phyloP scores from a whole-genome alignment of 1,139 yeast genomes.

The Protomyces inundatus region DNA sequence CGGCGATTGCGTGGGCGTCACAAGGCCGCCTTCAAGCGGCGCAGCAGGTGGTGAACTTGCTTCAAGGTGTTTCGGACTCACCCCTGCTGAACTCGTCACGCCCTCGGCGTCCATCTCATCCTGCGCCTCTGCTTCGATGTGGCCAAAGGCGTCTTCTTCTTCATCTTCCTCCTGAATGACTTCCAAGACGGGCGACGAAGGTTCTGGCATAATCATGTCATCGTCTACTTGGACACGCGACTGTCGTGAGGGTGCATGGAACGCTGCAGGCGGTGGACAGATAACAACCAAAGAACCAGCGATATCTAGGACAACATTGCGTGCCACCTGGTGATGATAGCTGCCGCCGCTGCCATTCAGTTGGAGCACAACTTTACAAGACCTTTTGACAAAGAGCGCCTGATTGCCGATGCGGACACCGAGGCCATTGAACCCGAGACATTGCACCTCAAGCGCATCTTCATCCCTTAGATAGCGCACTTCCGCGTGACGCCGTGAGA shows the following conservation, averaged over 20 bases:
- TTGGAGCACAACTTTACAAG: neutral
- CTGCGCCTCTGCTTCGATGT: neutral
- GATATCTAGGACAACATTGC: slow-evolving; percentile 3
- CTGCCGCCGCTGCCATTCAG: neutral
- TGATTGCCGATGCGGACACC: slow-evolving; percentile 5
- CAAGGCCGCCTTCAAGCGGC: neutral
- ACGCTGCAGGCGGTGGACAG: neutral
- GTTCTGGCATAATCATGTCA: slow-evolving; percentile 1
- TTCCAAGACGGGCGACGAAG: slow-evolving; percentile 10
- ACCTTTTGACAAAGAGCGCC: slow-evolving; percentile 6
- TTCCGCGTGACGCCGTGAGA: slow-evolving; percentile 63
- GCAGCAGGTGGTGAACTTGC: neutral
- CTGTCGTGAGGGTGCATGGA: neutral
- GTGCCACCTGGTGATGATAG: neutral
- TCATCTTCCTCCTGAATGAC: neutral
- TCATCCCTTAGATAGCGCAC: slow-evolving; percentile 37
- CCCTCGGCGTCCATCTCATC: neutral
- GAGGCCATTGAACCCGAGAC: slow-evolving; percentile 69
- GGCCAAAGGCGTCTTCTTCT: neutral
- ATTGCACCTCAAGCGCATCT: slow-evolving; percentile 44
- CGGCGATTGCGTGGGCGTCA: neutral
- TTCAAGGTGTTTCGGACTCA: neutral
- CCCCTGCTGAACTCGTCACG: too few species aligned
- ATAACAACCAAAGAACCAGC: slow-evolving; percentile 6
- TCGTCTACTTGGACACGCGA: neutral